Evolutionary conservation across 2,329 filamentous ascomycete species (phyloP), one percentile per base, ranked within the genome.

Genomic region (Metarhizium brunneum): DNA sequence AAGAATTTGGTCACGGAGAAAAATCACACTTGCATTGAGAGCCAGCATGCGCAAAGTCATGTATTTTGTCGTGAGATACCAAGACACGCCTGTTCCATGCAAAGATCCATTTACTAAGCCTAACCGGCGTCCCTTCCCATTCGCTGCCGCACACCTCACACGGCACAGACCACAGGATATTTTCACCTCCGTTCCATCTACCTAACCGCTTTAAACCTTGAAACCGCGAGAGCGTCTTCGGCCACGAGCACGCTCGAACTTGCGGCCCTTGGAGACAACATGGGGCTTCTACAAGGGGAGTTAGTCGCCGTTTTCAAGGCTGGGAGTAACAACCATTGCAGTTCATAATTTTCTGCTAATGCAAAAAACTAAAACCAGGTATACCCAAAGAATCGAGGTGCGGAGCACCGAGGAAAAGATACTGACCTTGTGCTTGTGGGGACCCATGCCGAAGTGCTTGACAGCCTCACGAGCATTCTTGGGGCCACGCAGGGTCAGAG

Each of bases 191-290:
- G 18, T 38, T 40, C 56, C 61, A 62, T 62, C 61, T 59, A 61
- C 57, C 35, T 58, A 56, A 62, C 59, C 62, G 64, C 76, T 75
- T 90, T 96, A 99, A 75, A 99, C 94, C 91, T 99, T 99, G 92
- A 99, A 99, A 85, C 95, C 94, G 73, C 89, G 86, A 71, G 92
- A 97, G 76, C 91, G 84, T 87, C 94, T 95, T 80, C 94, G 92
- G 79, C 94, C 95, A 94, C 94, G 92, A 72, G 92, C 94, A 72
- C 86, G 85, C 87, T 99, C 95, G 83, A 99, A 99, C 85, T 99
- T 99, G 80, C 94, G 88, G 73, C 95, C 95, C 89, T 99, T 99
- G 83, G 90, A 95, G 79, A 90, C 84, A 71, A 99, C 84, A 69
- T 95, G 89, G 67, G 92, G 92, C 85, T 96, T 97, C 92, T 94